Evolutionary conservation across 768 basidiomycete species (phyloP).

Genomic region (Lactarius indigo): DNA sequence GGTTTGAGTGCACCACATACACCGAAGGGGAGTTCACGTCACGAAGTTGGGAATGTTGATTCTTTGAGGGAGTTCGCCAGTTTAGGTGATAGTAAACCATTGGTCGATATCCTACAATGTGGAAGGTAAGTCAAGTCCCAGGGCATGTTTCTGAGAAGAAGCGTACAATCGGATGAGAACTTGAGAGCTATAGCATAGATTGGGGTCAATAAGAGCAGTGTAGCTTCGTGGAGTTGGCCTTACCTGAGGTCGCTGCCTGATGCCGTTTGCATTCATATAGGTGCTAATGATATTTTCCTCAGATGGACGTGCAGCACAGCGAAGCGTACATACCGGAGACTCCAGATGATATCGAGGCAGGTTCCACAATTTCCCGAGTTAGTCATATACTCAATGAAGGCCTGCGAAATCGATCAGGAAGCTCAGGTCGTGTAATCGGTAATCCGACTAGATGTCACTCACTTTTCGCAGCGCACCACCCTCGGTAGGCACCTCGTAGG

Average conservation of each 20-base stretch:
- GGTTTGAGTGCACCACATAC: too few species aligned
- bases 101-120: neutral
- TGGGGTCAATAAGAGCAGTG: neutral
- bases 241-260: constrained; percentile 1
- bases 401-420: neutral
- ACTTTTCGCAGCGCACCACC: constrained; percentile 4
- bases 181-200: neutral
- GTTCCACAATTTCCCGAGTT: neutral
- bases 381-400: neutral
- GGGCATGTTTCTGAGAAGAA: neutral
- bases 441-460: neutral
- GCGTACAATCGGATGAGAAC: neutral
- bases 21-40: neutral
- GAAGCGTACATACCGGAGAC: neutral
- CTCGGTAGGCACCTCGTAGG: neutral
- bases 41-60: neutral
- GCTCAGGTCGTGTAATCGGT: neutral
- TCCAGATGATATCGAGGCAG: neutral
- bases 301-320: neutral
- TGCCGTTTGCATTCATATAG: neutral
- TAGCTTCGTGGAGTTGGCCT: neutral
- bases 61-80: neutral
- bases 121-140: neutral
- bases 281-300: neutral
- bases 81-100: neutral